Evolutionary conservation across 768 basidiomycete species (phyloP).

Genomic region (Cubamyces lactineus): DNA sequence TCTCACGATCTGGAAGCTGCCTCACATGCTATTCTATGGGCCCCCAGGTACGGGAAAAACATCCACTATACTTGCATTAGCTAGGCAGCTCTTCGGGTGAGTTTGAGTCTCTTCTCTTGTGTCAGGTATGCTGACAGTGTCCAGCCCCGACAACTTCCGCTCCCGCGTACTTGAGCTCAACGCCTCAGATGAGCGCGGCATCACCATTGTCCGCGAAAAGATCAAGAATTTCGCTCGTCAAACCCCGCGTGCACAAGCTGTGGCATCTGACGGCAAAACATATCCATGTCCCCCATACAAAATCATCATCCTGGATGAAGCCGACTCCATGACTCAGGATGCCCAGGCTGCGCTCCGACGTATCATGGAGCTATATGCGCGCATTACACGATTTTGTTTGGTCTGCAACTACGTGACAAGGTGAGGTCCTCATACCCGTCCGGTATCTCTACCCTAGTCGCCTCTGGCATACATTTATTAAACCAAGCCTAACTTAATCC

Average conservation of each 20-base stretch:
- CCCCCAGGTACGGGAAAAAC: slow-evolving; percentile 99
- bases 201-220: slow-evolving; percentile 95
- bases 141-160: slow-evolving; percentile 91
- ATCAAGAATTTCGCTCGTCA: slow-evolving; percentile 97
- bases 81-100: slow-evolving; percentile 93
- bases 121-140: neutral
- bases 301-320: slow-evolving; percentile 98
- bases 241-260: slow-evolving; percentile 78
- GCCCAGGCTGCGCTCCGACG: slow-evolving; percentile 94
- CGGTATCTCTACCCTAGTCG: too few relatives aligned
- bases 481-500: too few relatives aligned
- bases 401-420: slow-evolving; percentile 99
- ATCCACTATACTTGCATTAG: slow-evolving; percentile 92
- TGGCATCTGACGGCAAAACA: slow-evolving; percentile 72
- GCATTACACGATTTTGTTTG: slow-evolving; percentile 96
- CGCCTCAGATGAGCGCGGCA: slow-evolving; percentile 98
- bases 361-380: slow-evolving; percentile 99
- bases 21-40: slow-evolving; percentile 99
- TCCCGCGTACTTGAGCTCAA: slow-evolving; percentile 95
- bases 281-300: slow-evolving; percentile 99
- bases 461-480: too few relatives aligned
- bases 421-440: slow-evolving; percentile 45
- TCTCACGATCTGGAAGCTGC: slow-evolving; percentile 60
- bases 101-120: slow-evolving; percentile 24
- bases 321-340: slow-evolving; percentile 99